Evolutionary conservation across 139 green algal genomes (phyloP).

Genomic region (Coccomyxa sp.): DNA sequence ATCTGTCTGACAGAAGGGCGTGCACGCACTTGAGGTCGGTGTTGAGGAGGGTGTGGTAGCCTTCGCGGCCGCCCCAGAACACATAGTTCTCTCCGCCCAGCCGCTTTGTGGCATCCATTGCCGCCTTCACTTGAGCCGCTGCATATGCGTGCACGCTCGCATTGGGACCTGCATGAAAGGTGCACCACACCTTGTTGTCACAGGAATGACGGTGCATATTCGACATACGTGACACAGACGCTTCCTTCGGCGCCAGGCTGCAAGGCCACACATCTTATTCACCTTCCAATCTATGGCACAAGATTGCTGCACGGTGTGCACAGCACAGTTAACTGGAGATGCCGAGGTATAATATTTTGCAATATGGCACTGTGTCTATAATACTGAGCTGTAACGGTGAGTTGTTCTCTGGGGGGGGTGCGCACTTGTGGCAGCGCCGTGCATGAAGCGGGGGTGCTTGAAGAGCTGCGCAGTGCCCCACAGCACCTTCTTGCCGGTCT

Average conservation of each 20-base stretch:
- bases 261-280: no score
- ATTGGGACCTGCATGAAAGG: constrained; percentile 27
- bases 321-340: no score
- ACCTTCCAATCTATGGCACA: no score
- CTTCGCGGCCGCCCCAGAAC: constrained; percentile 76
- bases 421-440: constrained; percentile 61
- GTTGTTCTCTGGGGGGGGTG: no score
- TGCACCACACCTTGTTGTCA: neutral
- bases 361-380: no score
- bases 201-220: neutral
- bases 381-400: no score
- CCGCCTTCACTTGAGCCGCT: constrained; percentile 58
- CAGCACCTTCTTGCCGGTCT: constrained; percentile 38
- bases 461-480: constrained; percentile 78
- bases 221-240: no score
- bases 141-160: constrained; percentile 49
- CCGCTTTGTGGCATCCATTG: constrained; percentile 43
- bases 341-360: no score
- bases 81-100: constrained; percentile 59
- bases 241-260: no score
- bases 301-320: no score
- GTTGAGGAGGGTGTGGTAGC: constrained; percentile 70
- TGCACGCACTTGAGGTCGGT: constrained; percentile 45
- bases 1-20: no score
- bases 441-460: constrained; percentile 69